A percentile compares a stretch with the other conserved stretches of the same genome.
Evolutionary conservation across 2,329 filamentous ascomycete genomes (phyloP).

Genomic region (Orbilia javanica): DNA sequence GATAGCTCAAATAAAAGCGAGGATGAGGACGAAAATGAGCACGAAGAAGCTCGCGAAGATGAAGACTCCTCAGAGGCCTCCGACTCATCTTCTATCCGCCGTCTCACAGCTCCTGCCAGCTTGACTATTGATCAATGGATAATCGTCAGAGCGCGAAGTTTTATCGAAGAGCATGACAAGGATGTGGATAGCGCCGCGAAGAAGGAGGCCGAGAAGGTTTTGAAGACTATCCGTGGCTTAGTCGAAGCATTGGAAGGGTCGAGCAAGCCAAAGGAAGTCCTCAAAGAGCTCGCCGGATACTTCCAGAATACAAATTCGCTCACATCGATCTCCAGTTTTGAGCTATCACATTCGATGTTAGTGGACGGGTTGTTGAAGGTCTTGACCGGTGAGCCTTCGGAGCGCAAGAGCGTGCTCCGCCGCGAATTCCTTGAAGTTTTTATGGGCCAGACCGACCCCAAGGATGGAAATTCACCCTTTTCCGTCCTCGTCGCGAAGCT

Average conservation of each 20-base stretch:
- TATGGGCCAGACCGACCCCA: conserved; percentile 75
- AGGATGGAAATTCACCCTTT: conserved; percentile 77
- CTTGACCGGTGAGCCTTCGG: conserved; percentile 77
- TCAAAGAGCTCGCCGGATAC: conserved; percentile 80
- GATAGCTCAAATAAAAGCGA: conserved; percentile 65
- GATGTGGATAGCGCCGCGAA: conserved; percentile 79
- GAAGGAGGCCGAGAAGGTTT: conserved; percentile 80
- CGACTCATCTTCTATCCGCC: conserved; percentile 60
- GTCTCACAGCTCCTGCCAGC: conserved; percentile 61
- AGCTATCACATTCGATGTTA: conserved; percentile 89
- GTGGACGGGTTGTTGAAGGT: conserved; percentile 85
- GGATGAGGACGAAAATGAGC: conserved; percentile 65
- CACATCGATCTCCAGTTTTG: conserved; percentile 81
- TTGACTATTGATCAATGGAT: conserved; percentile 73
- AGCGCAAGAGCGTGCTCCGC: conserved; percentile 71
- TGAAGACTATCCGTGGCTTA: conserved; percentile 78
- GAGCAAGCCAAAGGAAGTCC: conserved; percentile 75
- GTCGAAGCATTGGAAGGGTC: conserved; percentile 70
- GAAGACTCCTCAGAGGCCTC: conserved; percentile 44
- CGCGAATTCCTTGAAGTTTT: conserved; percentile 91
- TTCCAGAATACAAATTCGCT: conserved; percentile 78
- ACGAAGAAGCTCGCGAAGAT: conserved; percentile 62
- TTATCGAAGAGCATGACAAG: conserved; percentile 84
- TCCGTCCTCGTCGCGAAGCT: conserved; percentile 92
- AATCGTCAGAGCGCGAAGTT: conserved; percentile 80